Evolutionary conservation across 225 moss, liverwort and hornwort species (phyloP), one percentile per base, ranked within the genome.

Genomic region (Neckera pumila): DNA sequence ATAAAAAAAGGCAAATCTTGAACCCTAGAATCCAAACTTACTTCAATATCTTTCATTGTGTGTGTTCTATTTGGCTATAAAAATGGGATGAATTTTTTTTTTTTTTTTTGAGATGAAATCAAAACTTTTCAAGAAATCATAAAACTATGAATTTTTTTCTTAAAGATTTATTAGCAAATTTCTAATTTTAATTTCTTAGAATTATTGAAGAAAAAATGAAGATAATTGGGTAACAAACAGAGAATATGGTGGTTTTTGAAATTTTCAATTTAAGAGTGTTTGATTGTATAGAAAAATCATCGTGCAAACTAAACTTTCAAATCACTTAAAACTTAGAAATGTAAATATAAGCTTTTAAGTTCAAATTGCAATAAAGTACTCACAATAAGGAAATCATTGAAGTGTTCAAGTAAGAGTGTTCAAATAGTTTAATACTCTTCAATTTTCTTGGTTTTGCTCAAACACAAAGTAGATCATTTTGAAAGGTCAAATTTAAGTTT

Each of bases 151-250:
- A 45, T 8, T 45, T 45, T 45, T 45, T 45, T 45, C 10, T 45
- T 45, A 45, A 45, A 45, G 45, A 45, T 45, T 45, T 34, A 8
- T 18, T 4, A 18, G 1, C 11, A 11, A 27, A 10, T 40, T 58
- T 40, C 7, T 4, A 45, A 23, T 10, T 4, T n/a, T 45, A 3
- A 19, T 0, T 4, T 62, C 30, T 10, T 3, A 7, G 7, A 58
- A 7, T 79, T 81, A 45, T 47, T 63, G 11, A 15, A 63, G 23
- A 47, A 1, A 31, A 43, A 21, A 4, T 20, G 12, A 31, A 33
- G 43, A 81, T 22, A 38, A 81, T 11, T 62, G 7, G 14, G 2
- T 23, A 34, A 63, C 2, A 45, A 22, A 43, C 10, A 10, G 3
- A 31, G 1, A 42, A 40, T 42, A 31, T 0, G 2, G 4, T 61